Conservation (phyloP, 345 rosid genomes). For the Bretschneidera sinensis region DNA sequence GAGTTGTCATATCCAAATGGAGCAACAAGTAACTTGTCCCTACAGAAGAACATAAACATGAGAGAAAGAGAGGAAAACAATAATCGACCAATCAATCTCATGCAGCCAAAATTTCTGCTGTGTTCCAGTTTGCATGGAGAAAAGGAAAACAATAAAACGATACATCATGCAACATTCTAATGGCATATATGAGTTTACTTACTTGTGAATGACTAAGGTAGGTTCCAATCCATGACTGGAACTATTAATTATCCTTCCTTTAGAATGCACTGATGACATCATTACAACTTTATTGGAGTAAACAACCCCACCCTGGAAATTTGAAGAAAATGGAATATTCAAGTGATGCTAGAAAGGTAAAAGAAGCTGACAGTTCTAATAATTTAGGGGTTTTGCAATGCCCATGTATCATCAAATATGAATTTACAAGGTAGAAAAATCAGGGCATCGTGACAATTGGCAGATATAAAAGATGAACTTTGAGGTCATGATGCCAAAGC, state of each 20-base stretch:
- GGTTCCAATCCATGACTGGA: slow-evolving; percentile 53
- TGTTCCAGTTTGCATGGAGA: slow-evolving; percentile 12
- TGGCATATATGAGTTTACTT: slow-evolving; percentile 23
- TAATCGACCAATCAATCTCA: neutral
- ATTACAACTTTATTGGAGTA: slow-evolving; percentile 71
- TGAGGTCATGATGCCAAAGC: neutral
- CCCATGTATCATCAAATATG: neutral
- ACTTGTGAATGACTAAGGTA: slow-evolving; percentile 57
- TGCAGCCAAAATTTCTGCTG: neutral
- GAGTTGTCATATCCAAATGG: slow-evolving; percentile 53
- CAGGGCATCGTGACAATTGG: no score
- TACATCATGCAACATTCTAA: no score
- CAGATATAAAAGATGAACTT: no score
- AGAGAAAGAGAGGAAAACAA: neutral
- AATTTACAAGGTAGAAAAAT: neutral
- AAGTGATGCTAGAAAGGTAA: slow-evolving; percentile 2
- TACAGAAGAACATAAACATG: slow-evolving; percentile 21
- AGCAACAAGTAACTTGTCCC: slow-evolving; percentile 64
- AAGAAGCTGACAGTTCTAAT: neutral
- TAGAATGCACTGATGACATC: slow-evolving; percentile 47
- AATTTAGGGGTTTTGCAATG: neutral
- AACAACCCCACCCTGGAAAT: slow-evolving; percentile 73
- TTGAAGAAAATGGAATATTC: slow-evolving; percentile 7
- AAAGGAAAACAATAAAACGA: neutral
- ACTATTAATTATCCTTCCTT: slow-evolving; percentile 38